Evolutionary conservation across 202 grass and related monocot genomes (phyloP).

Genomic region (Sporobolus alterniflorus): DNA sequence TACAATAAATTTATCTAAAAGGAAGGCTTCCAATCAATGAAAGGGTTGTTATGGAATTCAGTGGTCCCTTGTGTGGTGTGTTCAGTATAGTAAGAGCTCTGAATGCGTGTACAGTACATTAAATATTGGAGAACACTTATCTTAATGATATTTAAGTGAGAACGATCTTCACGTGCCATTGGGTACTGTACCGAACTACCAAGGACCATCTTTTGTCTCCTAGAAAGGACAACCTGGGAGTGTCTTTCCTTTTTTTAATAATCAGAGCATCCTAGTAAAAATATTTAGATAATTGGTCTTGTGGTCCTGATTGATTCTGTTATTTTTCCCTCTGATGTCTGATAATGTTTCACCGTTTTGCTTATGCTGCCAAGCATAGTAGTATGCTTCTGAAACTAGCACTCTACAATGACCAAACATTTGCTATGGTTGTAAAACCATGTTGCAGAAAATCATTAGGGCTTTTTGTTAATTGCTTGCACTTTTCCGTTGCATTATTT

Average conservation of each 20-base stretch:
- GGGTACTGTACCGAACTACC: conserved; percentile 27
- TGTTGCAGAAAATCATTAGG: conserved; percentile 8
- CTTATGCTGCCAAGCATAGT: not conserved
- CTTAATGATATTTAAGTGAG: conserved; percentile 10
- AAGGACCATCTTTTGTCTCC: conserved; percentile 1
- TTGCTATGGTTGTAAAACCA: not conserved
- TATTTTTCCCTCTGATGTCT: not conserved
- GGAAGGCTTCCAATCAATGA: not conserved
- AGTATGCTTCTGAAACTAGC: conserved; percentile 1
- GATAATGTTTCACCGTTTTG: conserved; percentile 2
- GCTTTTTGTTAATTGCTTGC: not conserved
- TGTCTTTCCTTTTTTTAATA: conserved; percentile 11
- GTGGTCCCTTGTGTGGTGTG: conserved; percentile 30
- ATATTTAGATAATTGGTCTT: not conserved
- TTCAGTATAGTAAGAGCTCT: not conserved
- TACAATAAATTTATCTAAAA: conserved; percentile 22
- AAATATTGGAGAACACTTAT: conserved; percentile 25
- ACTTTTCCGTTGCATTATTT: conserved; percentile 16
- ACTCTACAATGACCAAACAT: not conserved
- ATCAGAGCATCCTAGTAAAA: not conserved
- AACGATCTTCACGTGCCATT: conserved; percentile 19
- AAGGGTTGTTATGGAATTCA: conserved; percentile 14
- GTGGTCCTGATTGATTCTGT: not conserved
- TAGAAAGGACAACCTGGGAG: conserved; percentile 11
- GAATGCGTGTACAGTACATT: conserved; percentile 7